A percentile compares a stretch with the other conserved stretches of the same genome.
Evolutionary conservation across 2,329 filamentous ascomycete genomes (phyloP).

Genomic region (Trichoderma cornu-damae): DNA sequence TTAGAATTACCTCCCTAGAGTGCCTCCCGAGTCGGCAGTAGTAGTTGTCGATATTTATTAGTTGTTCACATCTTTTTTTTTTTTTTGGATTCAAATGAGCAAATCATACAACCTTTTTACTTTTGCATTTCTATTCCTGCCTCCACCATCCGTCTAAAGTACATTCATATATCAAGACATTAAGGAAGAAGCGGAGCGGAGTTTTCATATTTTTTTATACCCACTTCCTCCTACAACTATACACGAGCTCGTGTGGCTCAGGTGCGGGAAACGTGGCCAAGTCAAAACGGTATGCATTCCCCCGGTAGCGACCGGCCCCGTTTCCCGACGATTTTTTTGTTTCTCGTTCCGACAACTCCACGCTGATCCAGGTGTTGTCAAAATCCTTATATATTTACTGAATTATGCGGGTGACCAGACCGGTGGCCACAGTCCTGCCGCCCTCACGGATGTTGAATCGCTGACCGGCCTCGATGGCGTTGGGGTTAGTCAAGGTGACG

Average conservation of each 20-base stretch:
- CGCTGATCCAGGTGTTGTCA: conserved; percentile 17
- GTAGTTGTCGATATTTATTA: too few relatives aligned
- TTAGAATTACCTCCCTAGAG: not conserved
- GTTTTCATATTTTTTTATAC: conserved; percentile 39
- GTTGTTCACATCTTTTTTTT: not conserved
- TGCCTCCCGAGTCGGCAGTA: too few relatives aligned
- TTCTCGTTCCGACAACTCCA: conserved; percentile 8
- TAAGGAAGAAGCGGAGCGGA: conserved; percentile 39
- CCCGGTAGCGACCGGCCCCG: not conserved
- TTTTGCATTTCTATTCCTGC: conserved; percentile 17
- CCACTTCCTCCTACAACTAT: conserved; percentile 31
- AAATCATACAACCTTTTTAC: conserved; percentile 7
- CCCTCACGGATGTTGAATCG: conserved; percentile 98
- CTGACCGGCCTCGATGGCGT: conserved; percentile 86
- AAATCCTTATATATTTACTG: conserved; percentile 38
- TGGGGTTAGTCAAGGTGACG: conserved; percentile 74
- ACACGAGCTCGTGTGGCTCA: conserved; percentile 34
- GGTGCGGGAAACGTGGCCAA: conserved; percentile 22
- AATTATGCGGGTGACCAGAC: conserved; percentile 70
- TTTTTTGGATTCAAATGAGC: not conserved
- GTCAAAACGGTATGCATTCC: not conserved
- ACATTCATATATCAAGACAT: conserved; percentile 34
- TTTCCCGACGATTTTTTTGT: conserved; percentile 16
- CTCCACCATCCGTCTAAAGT: conserved; percentile 31
- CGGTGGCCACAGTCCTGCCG: conserved; percentile 81